Evolutionary conservation across 2,329 filamentous ascomycete species (phyloP).

Genomic region (Plectosphaerella plurivora): DNA sequence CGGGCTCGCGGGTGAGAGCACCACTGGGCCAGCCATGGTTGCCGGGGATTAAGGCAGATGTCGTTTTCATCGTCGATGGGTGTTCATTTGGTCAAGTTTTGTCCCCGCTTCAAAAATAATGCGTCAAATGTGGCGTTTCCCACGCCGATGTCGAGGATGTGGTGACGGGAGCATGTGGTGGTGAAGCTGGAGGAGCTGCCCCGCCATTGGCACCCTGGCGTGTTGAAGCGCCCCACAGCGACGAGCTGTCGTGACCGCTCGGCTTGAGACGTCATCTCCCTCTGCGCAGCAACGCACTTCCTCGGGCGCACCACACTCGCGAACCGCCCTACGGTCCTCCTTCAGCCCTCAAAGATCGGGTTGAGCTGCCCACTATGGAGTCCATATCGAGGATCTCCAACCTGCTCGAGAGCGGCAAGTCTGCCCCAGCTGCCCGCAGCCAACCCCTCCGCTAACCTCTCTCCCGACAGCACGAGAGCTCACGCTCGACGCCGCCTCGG

Average conservation of each 20-base stretch:
- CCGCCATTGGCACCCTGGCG: too few relatives aligned
- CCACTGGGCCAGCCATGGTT: slow-evolving; percentile 23
- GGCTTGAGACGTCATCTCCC: slow-evolving; percentile 16
- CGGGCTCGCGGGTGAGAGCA: slow-evolving; percentile 49
- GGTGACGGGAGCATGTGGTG: too few relatives aligned
- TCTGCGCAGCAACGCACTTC: slow-evolving; percentile 1
- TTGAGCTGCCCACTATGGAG: slow-evolving; percentile 61
- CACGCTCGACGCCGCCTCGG: slow-evolving; percentile 93
- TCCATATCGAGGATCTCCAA: slow-evolving; percentile 91
- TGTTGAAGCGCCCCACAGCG: not conserved
- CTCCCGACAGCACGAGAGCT: slow-evolving; percentile 75
- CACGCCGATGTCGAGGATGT: too few relatives aligned
- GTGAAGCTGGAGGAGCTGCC: too few relatives aligned
- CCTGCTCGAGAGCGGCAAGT: slow-evolving; percentile 87
- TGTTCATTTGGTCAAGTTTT: too few relatives aligned
- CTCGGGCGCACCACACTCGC: not conserved
- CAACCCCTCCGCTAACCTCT: slow-evolving; percentile 11
- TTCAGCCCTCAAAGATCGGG: not conserved
- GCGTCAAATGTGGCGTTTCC: too few relatives aligned
- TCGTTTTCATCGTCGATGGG: too few relatives aligned
- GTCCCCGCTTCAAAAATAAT: too few relatives aligned
- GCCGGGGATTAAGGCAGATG: slow-evolving; percentile 3
- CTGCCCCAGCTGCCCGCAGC: slow-evolving; percentile 2
- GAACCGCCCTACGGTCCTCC: not conserved
- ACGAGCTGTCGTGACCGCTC: slow-evolving; percentile 2